Evolutionary conservation across 768 basidiomycete genomes (phyloP).

Genomic region (Cystobasidium tubakii): DNA sequence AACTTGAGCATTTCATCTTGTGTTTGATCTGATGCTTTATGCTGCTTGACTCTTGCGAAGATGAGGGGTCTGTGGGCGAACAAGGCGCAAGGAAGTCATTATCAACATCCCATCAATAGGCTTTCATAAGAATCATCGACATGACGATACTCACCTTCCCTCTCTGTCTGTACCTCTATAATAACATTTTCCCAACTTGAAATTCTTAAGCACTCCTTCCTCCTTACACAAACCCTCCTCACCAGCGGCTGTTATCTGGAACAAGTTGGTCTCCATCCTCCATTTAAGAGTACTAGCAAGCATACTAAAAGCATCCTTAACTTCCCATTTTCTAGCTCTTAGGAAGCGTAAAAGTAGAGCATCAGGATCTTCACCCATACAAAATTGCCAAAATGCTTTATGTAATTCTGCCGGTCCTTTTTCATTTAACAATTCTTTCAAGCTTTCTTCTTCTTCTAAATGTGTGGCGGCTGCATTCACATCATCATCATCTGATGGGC

Average conservation of each 20-base stretch:
- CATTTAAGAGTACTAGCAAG: slow-evolving; percentile 30
- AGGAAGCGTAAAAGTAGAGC: slow-evolving; percentile 41
- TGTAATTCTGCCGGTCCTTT: slow-evolving; percentile 40
- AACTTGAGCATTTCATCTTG: slow-evolving; percentile 36
- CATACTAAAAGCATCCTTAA: slow-evolving; percentile 18
- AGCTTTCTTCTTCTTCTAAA: slow-evolving; percentile 32
- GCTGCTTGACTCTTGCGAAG: slow-evolving; percentile 25
- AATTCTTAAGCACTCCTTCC: slow-evolving; percentile 13
- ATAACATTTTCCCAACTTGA: slow-evolving; percentile 15
- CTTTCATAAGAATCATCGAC: background rate
- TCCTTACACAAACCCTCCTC: slow-evolving; percentile 33
- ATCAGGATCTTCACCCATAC: slow-evolving; percentile 2
- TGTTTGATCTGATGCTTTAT: slow-evolving; percentile 28
- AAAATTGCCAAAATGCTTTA: slow-evolving; percentile 41
- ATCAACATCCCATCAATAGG: background rate
- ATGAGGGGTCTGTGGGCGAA: slow-evolving; percentile 13
- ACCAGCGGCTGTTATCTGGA: slow-evolving; percentile 13
- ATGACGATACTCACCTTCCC: background rate
- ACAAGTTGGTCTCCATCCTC: slow-evolving; percentile 27
- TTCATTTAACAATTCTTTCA: slow-evolving; percentile 39
- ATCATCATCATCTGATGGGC: slow-evolving; percentile 11
- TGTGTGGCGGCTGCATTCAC: slow-evolving; percentile 5
- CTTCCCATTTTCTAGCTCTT: slow-evolving; percentile 41
- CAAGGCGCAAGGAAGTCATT: background rate
- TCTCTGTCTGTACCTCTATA: slow-evolving; percentile 31